Evolutionary conservation across 1,284 basidiomycete species (phyloP).

Genomic region (Sporisorium exsertum): DNA sequence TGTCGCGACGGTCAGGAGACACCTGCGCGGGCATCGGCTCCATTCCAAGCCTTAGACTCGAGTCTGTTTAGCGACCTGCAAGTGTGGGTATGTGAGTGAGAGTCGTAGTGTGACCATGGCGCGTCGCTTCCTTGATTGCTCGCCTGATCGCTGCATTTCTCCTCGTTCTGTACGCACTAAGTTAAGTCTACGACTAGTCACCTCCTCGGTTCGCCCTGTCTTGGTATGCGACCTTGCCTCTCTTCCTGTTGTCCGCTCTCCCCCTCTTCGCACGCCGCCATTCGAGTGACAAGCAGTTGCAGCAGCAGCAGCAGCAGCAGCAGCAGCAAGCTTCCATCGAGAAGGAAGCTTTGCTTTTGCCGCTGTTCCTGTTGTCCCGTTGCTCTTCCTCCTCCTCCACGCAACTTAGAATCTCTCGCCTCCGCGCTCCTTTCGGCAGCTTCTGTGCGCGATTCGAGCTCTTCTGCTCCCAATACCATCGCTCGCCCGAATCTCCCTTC

Average conservation of each 20-base stretch:
- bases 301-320: too few relatives aligned
- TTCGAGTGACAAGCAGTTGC: background rate
- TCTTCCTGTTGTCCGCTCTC: too few relatives aligned
- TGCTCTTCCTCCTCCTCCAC: background rate
- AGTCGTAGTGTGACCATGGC: background rate
- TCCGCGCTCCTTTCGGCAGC: background rate
- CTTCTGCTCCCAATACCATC: background rate
- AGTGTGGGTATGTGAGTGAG: background rate
- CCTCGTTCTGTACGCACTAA: background rate
- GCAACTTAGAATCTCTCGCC: too few relatives aligned
- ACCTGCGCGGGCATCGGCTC: too few relatives aligned
- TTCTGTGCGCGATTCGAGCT: background rate
- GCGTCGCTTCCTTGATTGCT: background rate
- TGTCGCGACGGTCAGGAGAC: background rate
- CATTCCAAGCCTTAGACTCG: background rate
- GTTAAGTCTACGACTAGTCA: background rate
- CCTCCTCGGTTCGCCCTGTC: background rate
- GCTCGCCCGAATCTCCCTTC: background rate
- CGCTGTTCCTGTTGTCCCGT: background rate
- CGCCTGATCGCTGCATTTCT: conserved; percentile 14
- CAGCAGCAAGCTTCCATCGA: too few relatives aligned
- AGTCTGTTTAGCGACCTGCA: background rate
- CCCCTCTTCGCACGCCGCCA: background rate
- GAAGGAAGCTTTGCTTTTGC: background rate
- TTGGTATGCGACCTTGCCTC: background rate